phyloP scores from a whole-genome alignment of 768 basidiomycete genomes.

The Suillus lakei region DNA sequence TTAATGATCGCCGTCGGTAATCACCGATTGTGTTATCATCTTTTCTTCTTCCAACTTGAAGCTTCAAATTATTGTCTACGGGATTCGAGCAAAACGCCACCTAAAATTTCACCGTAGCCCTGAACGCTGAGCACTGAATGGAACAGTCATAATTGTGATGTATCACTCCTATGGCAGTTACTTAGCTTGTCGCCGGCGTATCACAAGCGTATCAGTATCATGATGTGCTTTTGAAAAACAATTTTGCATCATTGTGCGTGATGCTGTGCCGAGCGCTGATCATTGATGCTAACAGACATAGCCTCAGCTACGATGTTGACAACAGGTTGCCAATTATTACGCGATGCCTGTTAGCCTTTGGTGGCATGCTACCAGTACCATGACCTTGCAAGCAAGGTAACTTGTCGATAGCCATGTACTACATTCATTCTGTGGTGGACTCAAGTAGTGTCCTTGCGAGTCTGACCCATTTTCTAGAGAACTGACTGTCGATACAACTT shows the following conservation, averaged over 20 bases:
- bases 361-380: too few relatives aligned
- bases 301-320: neutral
- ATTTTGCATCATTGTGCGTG: neutral
- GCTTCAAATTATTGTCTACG: too few relatives aligned
- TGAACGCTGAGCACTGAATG: too few relatives aligned
- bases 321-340: neutral
- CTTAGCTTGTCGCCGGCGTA: too few relatives aligned
- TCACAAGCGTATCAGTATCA: too few relatives aligned
- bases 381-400: too few relatives aligned
- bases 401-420: neutral
- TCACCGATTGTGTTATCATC: neutral
- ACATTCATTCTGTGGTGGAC: neutral
- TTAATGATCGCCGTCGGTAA: too few relatives aligned
- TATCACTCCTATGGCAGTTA: neutral
- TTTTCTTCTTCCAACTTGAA: too few relatives aligned
- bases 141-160: neutral
- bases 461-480: neutral
- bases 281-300: too few relatives aligned
- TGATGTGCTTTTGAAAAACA: neutral
- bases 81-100: too few relatives aligned
- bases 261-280: neutral
- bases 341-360: neutral
- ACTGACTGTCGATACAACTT: neutral
- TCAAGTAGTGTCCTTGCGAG: neutral
- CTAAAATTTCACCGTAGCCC: too few relatives aligned